A percentile compares a stretch with the other conserved stretches of the same genome.
These are phyloP conservation scores for Cyamopsis tetragonoloba DNA, from an alignment of 306 rosid species.

Conservation along the genomic window DNA sequence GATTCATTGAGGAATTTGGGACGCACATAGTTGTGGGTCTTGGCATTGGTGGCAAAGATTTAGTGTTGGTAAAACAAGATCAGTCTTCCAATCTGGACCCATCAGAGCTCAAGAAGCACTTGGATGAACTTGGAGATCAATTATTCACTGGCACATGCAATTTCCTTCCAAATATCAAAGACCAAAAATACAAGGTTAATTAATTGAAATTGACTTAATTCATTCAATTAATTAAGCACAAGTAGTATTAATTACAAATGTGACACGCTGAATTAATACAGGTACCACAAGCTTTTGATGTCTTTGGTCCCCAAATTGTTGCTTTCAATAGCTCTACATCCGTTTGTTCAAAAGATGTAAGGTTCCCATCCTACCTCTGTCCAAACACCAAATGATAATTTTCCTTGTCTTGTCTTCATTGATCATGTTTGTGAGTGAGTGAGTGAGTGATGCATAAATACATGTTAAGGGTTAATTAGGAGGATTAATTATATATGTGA, in stretches of 20 bases:
- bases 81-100: constrained; percentile 51
- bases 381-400: neutral
- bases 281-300: constrained; percentile 73
- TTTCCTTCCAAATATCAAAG: constrained; percentile 66
- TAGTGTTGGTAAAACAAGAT: constrained; percentile 73
- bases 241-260: neutral
- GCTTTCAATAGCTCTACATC: constrained; percentile 48
- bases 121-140: constrained; percentile 87
- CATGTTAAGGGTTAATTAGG: too few relatives aligned
- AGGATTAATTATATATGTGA: neutral
- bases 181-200: constrained; percentile 54
- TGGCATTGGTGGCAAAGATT: constrained; percentile 77
- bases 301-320: constrained; percentile 54
- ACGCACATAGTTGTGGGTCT: constrained; percentile 91
- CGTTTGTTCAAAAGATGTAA: constrained; percentile 65
- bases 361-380: constrained; percentile 27
- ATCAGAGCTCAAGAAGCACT: constrained; percentile 63
- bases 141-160: constrained; percentile 78
- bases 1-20: constrained; percentile 85
- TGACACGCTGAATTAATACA: constrained; percentile 31
- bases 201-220: too few relatives aligned
- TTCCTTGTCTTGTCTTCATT: neutral
- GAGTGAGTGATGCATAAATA: too few relatives aligned
- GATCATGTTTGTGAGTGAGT: too few relatives aligned
- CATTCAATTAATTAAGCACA: neutral